Evolutionary conservation across 768 basidiomycete genomes (phyloP).

Genomic region (Trametopsis cervina): DNA sequence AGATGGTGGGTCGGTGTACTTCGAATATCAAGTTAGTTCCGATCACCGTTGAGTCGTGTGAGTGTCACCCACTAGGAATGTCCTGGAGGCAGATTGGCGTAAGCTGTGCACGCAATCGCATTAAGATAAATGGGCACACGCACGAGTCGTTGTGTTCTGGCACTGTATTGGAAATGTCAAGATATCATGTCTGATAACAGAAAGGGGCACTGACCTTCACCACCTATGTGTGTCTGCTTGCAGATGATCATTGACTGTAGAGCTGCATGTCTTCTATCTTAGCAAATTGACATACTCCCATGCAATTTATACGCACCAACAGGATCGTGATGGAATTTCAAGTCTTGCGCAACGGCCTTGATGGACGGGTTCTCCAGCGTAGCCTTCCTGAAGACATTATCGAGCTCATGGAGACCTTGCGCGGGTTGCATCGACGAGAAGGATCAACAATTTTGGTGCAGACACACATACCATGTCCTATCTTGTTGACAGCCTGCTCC

Average conservation of each 20-base stretch:
- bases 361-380: constrained; percentile 78
- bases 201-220: constrained; percentile 52
- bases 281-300: too few relatives aligned
- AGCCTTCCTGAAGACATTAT: constrained; percentile 70
- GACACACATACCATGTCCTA: constrained; percentile 62
- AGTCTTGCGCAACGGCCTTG: constrained; percentile 61
- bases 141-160: constrained; percentile 92
- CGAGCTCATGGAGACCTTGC: constrained; percentile 78
- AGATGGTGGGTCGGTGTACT: constrained; percentile 89
- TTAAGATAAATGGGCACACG: too few relatives aligned
- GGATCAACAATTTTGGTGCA: background rate
- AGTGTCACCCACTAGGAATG: constrained; percentile 53
- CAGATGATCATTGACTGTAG: constrained; percentile 94
- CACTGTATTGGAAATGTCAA: constrained; percentile 37
- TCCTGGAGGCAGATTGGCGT: too few relatives aligned
- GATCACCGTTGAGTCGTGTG: background rate
- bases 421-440: too few relatives aligned
- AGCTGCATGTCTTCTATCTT: too few relatives aligned
- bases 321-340: constrained; percentile 82
- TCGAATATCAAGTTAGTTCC: constrained; percentile 3
- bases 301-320: constrained; percentile 42
- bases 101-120: too few relatives aligned
- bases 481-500: constrained; percentile 87
- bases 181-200: background rate
- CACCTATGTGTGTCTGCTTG: constrained; percentile 90